Evolutionary conservation across 1,284 basidiomycete species (phyloP), one percentile per base, ranked within the genome.

Genomic region (Golubevia sp.): DNA sequence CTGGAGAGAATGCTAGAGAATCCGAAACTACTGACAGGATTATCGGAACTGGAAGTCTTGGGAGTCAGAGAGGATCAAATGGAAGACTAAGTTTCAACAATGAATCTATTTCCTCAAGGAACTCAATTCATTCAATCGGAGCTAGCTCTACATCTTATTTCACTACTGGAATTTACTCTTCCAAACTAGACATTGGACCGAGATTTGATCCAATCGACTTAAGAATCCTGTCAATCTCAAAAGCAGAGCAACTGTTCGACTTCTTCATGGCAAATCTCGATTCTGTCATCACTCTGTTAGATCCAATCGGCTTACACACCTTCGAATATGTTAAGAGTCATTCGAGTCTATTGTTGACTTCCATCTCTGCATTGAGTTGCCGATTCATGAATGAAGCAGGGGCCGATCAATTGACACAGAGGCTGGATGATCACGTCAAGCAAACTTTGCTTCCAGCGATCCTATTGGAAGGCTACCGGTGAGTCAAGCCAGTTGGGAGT

Each of bases 231-330:
- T 64, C 67, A 13, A 56, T 64, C 20, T 56, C 55, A 51, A 58
- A 65, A 57, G 74, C 74, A 0, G 48, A 66, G 26, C 34, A 26
- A 2, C 68, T 76, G n/a, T 76, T 64, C 49, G 24, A 56, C 3
- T 49, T 68, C 13, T 76, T 64, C 54, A 67, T 76, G 58, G 60
- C 63, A 38, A 58, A 64, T 27, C 63, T 74, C 60, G 75, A 74
- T 38, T 64, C 68, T 2, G 61, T 62, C 7, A 58, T 74, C 24
- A 74, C 70, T 38, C 62, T 76, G 49, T 66, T 76, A 49, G 74
- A 76, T 51, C 67, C 67, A 25, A 55, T 65, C 26, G n/a, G n/a
- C n/a, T 58, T 74, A 44, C 69, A 74, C 34, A 76, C 73, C 1
- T 74, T 76, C 44, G 66, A 67, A 30, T 70, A 74, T 34, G 65